A percentile compares a stretch with the other conserved stretches of the same genome.
Conservation (phyloP, 805 yeast species). For the Lachancea cidri region DNA sequence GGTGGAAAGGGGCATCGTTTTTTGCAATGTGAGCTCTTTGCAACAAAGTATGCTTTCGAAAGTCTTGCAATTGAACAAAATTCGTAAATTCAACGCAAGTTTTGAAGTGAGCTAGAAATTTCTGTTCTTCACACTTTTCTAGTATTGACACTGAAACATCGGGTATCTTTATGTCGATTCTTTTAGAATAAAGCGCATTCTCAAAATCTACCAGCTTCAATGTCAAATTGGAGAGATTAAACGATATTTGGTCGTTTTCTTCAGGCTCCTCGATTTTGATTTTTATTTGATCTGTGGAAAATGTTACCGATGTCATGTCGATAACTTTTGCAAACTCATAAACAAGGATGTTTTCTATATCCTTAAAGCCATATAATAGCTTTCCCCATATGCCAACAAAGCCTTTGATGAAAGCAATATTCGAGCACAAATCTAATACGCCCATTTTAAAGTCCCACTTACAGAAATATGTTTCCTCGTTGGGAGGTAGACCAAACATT, state of each 20-base stretch:
- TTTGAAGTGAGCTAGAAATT: conserved; percentile 37
- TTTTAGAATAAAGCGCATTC: conserved; percentile 55
- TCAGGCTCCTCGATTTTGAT: conserved; percentile 38
- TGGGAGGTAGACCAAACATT: conserved; percentile 88
- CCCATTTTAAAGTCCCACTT: conserved; percentile 85
- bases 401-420: conserved; percentile 41
- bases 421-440: conserved; percentile 46
- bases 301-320: conserved; percentile 65
- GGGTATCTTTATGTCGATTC: conserved; percentile 48
- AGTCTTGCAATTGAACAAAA: conserved; percentile 50
- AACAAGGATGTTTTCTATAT: conserved; percentile 69
- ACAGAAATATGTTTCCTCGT: conserved; percentile 81
- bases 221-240: conserved; percentile 25
- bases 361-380: conserved; percentile 59
- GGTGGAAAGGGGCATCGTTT: conserved; percentile 80
- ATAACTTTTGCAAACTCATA: conserved; percentile 49
- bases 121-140: conserved; percentile 16
- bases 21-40: conserved; percentile 63
- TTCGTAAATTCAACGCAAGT: conserved; percentile 60
- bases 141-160: conserved; percentile 34
- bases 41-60: conserved; percentile 38
- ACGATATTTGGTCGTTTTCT: conserved; percentile 18
- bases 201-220: conserved; percentile 64
- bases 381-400: conserved; percentile 40
- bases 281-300: conserved; percentile 45